Conservation (phyloP, 495 filamentous ascomycete genomes). For the Cairneyella variabilis region DNA sequence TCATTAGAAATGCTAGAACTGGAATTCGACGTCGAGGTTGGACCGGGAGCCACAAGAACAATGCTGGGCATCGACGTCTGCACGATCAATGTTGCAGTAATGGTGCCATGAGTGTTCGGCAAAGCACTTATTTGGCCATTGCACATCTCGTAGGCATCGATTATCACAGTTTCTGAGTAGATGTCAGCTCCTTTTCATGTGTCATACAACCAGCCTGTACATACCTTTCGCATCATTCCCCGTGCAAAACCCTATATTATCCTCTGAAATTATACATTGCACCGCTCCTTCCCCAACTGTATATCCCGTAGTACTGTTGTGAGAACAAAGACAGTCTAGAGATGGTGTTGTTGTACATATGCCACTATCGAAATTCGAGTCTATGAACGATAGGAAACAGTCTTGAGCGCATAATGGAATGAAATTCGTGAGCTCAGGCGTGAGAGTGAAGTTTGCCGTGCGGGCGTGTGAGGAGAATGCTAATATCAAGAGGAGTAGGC, state of each 20-base stretch:
- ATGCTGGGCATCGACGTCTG: constrained; percentile 20
- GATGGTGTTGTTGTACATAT: constrained; percentile 45
- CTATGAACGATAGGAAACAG: constrained; percentile 61
- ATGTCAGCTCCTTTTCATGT: constrained; percentile 9
- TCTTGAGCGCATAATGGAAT: constrained; percentile 61
- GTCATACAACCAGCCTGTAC: constrained; percentile 6
- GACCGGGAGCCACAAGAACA: constrained; percentile 14
- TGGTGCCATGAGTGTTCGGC: constrained; percentile 54
- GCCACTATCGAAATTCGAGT: constrained; percentile 48
- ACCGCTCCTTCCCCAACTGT: constrained; percentile 67
- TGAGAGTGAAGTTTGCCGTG: constrained; percentile 29
- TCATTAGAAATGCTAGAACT: constrained; percentile 24
- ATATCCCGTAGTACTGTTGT: constrained; percentile 55
- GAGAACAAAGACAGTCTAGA: constrained; percentile 59
- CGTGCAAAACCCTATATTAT: constrained; percentile 35
- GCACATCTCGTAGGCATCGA: constrained; percentile 56
- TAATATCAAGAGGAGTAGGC: constrained; percentile 20
- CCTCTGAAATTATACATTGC: constrained; percentile 54
- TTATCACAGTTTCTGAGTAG: constrained; percentile 18
- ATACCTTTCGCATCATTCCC: constrained; percentile 34
- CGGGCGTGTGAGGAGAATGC: constrained; percentile 7
- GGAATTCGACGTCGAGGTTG: constrained; percentile 1
- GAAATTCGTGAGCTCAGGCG: constrained; percentile 39
- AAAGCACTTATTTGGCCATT: constrained; percentile 46
- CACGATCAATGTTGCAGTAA: constrained; percentile 54